Base-by-base conservation (phyloP, 495 filamentous ascomycete species). In the Achaetomiella virescens region DNA sequence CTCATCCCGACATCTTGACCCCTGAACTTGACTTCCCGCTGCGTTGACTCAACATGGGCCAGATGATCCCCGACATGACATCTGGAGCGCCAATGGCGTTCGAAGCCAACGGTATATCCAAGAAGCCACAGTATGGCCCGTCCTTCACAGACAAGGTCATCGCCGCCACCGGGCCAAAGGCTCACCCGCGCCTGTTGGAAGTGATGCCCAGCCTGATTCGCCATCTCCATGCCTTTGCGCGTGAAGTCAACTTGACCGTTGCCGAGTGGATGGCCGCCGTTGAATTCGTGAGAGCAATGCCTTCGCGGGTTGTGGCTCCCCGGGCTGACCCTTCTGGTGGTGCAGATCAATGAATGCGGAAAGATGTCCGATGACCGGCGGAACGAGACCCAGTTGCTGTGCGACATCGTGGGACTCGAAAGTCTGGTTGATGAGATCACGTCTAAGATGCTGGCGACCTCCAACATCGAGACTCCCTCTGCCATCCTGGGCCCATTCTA, bases 401-500 rank as follows among this genome's bases (percentile, higher is more conserved):
- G 78, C 64, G 87, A 91, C 62, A 76, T 91, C 52, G 73, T 90
- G 21, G 87, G 87, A 25, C 70, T 91, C 14, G 87, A 90, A 68
- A 59, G 54, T 20, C 64, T 91, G 11, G 84, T 87, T 41, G 88
- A 90, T 67, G 85, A 89, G 64, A 89, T 91, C 62, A 89, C 85
- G 36, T 84, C 83, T 64, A 87, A 79, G 50, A 72, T 83, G 52
- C 59, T 76, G 45, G 61, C 66, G 7, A 60, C 54, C 17, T 55
- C 78, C 41, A 64, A 70, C 24, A 74, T 78, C 73, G 51, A 79
- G 76, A 91, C 88, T 11, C 79, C 85, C 17, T 87, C 87, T 4
- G 79, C 87, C 40, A 84, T 90, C 52, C 78, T 91, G 0, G 88
- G 88, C 7, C 88, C 88, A 4, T 90, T 90, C 76, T 91, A 84